These are phyloP conservation scores for Phlebopus sp. DNA, from an alignment of 1,284 basidiomycete species.

Conservation along the genomic window DNA sequence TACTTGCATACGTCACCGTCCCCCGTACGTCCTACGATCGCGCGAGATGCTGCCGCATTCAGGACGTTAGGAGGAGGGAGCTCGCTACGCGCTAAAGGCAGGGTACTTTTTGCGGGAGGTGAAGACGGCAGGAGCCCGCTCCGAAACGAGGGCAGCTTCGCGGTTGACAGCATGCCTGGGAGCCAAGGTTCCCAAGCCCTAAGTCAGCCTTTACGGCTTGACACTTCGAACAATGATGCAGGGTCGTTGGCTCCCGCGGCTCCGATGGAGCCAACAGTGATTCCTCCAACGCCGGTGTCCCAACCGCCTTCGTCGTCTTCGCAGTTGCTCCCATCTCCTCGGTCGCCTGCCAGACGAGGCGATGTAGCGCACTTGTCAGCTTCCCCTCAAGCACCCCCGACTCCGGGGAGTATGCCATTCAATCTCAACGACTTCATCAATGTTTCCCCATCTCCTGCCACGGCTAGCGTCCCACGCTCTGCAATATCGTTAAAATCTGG, in stretches of 20 bases:
- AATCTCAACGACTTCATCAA: slow-evolving; percentile 72
- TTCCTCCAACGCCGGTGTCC: slow-evolving; percentile 39
- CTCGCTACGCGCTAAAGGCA: slow-evolving; percentile 56
- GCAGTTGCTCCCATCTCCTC: slow-evolving; percentile 30
- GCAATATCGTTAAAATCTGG: slow-evolving; percentile 40
- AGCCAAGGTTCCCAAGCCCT: slow-evolving; percentile 25
- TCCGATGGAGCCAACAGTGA: slow-evolving; percentile 31
- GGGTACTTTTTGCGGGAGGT: slow-evolving; percentile 59
- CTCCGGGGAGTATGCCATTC: slow-evolving; percentile 45
- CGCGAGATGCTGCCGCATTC: slow-evolving; percentile 52
- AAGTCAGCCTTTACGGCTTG: slow-evolving; percentile 14
- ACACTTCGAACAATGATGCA: slow-evolving; percentile 7
- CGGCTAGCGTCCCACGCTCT: slow-evolving; percentile 27
- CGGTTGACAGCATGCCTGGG: slow-evolving; percentile 23
- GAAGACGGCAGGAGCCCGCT: slow-evolving; percentile 25
- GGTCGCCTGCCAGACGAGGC: slow-evolving; percentile 26
- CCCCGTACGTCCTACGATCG: slow-evolving; percentile 59
- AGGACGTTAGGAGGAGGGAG: slow-evolving; percentile 47
- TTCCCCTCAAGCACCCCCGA: slow-evolving; percentile 34
- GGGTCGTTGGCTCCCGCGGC: slow-evolving; percentile 25
- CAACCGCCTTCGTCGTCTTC: slow-evolving; percentile 21
- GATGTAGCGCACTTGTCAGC: slow-evolving; percentile 18
- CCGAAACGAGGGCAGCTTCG: slow-evolving; percentile 26
- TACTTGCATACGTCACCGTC: slow-evolving; percentile 79
- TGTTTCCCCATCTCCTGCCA: slow-evolving; percentile 61